Base-by-base conservation (phyloP, 768 basidiomycete genomes). In the Serendipita sp. region DNA sequence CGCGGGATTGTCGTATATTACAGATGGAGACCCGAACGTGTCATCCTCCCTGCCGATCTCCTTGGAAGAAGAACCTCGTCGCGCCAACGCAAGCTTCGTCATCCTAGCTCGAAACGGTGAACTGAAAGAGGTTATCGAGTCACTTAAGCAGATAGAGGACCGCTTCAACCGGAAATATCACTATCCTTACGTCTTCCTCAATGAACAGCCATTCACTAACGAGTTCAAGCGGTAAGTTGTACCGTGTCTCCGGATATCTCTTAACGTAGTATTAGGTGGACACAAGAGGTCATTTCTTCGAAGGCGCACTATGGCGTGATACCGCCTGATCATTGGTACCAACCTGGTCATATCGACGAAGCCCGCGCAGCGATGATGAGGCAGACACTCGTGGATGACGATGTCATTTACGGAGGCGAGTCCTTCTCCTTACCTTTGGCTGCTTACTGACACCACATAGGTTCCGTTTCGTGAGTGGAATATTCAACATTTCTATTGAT, bases 181-280 rank as follows among this genome's bases (percentile, higher is more conserved):
- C 51, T 92, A 92, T 73, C 88, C 89, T 5, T 92, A 85, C 76
- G 83, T 88, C 16, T 83, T 92, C 70, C 78, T 94, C 44, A 92
- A 93, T 71, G 90, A 93, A 60, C 83, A 84, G 68, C 81, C 81
- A 0, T 91, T 90, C 72, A 79, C 81, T 2, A 82, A 85, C 3
- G 81, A 84, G 44, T 90, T 91, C 75, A 88, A 85, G 71, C 73
- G 75, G 82, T 85, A 64, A 48, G 78, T 69, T 69, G 66, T 32
- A 8, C 56, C 36, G 8, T 28, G 16, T 10, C 56, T 60, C 4
- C 35, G 28, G 34, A 38, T 36, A 11, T 8, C 28, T 8, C n/a
- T 11, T 32, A 8, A 60, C 36, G 32, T 18, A 69, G 41, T 4
- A 32, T 44, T 7, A 76, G 76, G 44, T 72, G 74, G 36, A 78